Base-by-base conservation (phyloP, 768 basidiomycete species). In the Serendipita sp. region DNA sequence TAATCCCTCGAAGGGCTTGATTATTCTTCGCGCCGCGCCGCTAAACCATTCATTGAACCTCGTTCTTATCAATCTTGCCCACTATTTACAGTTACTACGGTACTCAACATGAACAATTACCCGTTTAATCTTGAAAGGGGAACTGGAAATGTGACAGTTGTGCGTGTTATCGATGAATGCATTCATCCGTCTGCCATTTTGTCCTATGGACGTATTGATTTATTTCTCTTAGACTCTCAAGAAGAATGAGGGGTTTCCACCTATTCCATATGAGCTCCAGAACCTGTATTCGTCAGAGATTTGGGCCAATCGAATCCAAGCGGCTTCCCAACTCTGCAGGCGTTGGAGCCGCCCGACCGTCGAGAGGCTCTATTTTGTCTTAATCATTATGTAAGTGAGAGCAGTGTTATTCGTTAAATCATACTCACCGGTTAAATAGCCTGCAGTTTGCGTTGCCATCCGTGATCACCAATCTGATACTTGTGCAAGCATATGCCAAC, bases 321-420 rank as follows among this genome's bases (percentile, higher is more conserved):
- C 48, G 5, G 48, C 48, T 8, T 18, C 48, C 30, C 48, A 51
- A n/a, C 8, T 32, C 7, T 51, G 48, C 30, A 18, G 48, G 48
- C n/a, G n/a, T 5, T 51, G 48, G 48, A 32, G 18, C 30, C 48
- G 48, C n/a, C 48, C 48, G n/a, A 7, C n/a, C 8, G 8, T 51
- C 30, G 48, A 51, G n/a, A 51, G 48, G n/a, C n/a, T 51, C 48
- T 51, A 51, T n/a, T 51, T 51, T n/a, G n/a, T 51, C n/a, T 51
- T 32, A 8, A 32, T 32, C n/a, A 18, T 51, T 5, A 8, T 51
- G 48, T 51, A n/a, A 51, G 48, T 51, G n/a, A 51, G 18, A 32
- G n/a, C 30, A 18, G 8, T 5, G 48, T 32, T n/a, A 41, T 41
- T 41, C 41, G 18, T 18, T 32, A 5, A 7, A 51, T 18, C n/a